A percentile compares a stretch with the other conserved stretches of the same genome.
These are phyloP conservation scores for Dendrobium officinale DNA, from an alignment of 106 monocot species.

Conservation along the genomic window DNA sequence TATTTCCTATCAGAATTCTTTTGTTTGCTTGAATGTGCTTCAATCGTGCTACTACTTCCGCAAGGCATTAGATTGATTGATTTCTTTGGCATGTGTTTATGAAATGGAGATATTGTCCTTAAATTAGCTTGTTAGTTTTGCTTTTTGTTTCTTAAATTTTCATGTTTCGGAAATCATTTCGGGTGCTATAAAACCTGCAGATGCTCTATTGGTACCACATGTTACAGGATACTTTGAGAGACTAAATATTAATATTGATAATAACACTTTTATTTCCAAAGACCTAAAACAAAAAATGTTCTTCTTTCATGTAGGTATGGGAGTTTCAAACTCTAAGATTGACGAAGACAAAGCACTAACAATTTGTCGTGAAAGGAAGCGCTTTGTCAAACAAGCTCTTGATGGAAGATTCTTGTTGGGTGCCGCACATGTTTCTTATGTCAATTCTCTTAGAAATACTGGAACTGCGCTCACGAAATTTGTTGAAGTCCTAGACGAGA, in stretches of 20 bases:
- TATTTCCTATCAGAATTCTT: too few relatives aligned
- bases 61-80: not conserved
- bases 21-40: too few relatives aligned
- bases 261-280: too few relatives aligned
- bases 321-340: conserved; percentile 50
- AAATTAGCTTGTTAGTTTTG: not conserved
- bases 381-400: conserved; percentile 69
- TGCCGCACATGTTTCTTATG: conserved; percentile 65
- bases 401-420: conserved; percentile 74
- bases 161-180: not conserved
- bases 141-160: too few relatives aligned
- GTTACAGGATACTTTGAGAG: not conserved
- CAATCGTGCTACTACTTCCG: too few relatives aligned
- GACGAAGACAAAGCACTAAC: conserved; percentile 80
- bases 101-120: not conserved
- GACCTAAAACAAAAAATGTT: not conserved
- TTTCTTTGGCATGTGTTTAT: not conserved
- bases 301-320: conserved; percentile 37
- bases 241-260: not conserved
- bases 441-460: conserved; percentile 70
- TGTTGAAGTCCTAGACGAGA: conserved; percentile 39
- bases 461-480: conserved; percentile 74
- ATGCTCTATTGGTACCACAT: not conserved
- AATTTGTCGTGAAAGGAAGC: conserved; percentile 80
- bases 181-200: not conserved